Base-by-base conservation (phyloP, 345 rosid genomes). In the Lumnitzera racemosa region DNA sequence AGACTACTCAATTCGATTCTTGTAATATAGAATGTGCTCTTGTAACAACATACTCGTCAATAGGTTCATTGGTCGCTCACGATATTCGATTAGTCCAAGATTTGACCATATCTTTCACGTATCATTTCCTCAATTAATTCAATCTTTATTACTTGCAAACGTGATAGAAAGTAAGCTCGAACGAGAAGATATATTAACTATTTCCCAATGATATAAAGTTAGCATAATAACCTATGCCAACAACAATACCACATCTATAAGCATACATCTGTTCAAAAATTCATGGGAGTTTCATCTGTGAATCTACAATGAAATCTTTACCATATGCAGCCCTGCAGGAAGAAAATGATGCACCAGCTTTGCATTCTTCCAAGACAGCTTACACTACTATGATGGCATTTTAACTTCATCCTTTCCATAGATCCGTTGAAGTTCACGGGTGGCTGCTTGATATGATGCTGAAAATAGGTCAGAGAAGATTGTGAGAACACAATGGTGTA, bases 391-490 rank as follows among this genome's bases (percentile, higher is more conserved):
- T 70, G 75, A 73, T 63, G 72, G 67, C 53, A 62, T 16, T 3
- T 8, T 47, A 15, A 69, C 62, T 24, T 69, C 81, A 55, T 81
- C 84, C 71, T 73, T 84, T 43, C 86, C 90, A 57, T 79, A 77
- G 66, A 84, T 84, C 27, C 84, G 82, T 72, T 79, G 81, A 59
- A 84, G 83, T 65, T 81, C 86, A 36, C 82, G 80, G 46, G 83
- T 70, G 55, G 90, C 90, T 46, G 83, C 86, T 79, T 81, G 83
- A 55, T 73, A 81, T 51, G 90, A 84, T 57, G 78, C 90, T 84
- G 79, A 57, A 46, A 58, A 72, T 36, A 49, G 57, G 23, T 31
- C 65, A 12, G 46, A 57, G 20, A 54, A 36, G 43, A 36, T 36
- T 9, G 43, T 36, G 43, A 36, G 43, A 36, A 36, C 43, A 36